A percentile compares a stretch with the other conserved stretches of the same genome.
phyloP scores from a whole-genome alignment of 2,329 filamentous ascomycete species.

The Sarocladium brachiariae region DNA sequence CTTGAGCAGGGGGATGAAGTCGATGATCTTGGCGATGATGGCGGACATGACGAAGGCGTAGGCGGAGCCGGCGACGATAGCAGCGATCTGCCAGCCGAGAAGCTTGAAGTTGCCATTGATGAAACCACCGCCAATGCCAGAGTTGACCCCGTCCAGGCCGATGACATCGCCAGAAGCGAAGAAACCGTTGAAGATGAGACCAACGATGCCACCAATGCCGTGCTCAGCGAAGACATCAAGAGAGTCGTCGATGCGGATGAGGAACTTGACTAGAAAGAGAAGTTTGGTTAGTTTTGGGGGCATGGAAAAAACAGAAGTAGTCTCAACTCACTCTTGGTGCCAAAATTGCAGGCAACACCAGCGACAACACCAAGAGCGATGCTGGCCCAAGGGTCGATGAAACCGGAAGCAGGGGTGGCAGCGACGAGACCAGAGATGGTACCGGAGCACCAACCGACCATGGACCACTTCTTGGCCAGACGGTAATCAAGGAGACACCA shows the following conservation, averaged over 20 bases:
- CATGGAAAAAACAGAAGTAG: background rate
- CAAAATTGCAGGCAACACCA: conserved; percentile 62
- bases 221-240: conserved; percentile 69
- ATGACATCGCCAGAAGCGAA: conserved; percentile 66
- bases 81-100: conserved; percentile 74
- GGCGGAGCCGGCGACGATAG: conserved; percentile 57
- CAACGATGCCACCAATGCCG: conserved; percentile 61
- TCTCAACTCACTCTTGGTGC: conserved; percentile 44
- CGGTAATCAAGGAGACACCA: conserved; percentile 97
- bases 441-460: conserved; percentile 67
- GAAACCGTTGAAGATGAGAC: conserved; percentile 65
- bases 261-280: conserved; percentile 43
- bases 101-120: conserved; percentile 67
- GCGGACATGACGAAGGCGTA: conserved; percentile 72
- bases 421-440: conserved; percentile 65
- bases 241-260: conserved; percentile 60
- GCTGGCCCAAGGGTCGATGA: conserved; percentile 61
- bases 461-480: conserved; percentile 86
- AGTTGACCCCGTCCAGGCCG: conserved; percentile 71
- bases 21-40: conserved; percentile 66
- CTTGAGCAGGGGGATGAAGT: conserved; percentile 69
- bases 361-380: conserved; percentile 59
- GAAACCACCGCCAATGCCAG: conserved; percentile 60
- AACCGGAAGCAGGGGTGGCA: conserved; percentile 62
- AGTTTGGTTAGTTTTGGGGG: conserved; percentile 13